phyloP scores from a whole-genome alignment of 1,284 basidiomycete genomes.

The Leucoagaricus sp. region DNA sequence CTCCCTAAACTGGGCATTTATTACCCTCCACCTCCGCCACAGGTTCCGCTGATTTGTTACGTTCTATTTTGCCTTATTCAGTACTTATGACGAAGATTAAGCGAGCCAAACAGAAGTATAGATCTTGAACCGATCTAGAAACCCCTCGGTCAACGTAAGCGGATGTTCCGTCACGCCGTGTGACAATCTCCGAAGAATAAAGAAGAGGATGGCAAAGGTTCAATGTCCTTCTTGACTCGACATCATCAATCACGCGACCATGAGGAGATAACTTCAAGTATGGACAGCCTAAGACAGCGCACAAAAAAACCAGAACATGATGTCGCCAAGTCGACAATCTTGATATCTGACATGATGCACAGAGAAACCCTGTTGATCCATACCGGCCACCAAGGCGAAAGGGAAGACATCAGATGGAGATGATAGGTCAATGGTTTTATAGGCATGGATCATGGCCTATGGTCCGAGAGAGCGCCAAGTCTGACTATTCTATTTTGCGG shows the following conservation, averaged over 20 bases:
- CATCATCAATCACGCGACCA: conserved; percentile 9
- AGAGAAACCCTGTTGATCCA: too few relatives aligned
- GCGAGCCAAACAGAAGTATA: background rate
- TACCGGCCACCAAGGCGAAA: too few relatives aligned
- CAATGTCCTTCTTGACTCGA: background rate
- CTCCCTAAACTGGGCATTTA: background rate
- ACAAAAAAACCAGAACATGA: too few relatives aligned
- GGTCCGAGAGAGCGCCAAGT: too few relatives aligned
- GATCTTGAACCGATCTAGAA: conserved; percentile 7
- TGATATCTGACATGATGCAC: background rate
- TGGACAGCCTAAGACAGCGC: background rate
- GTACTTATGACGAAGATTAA: background rate
- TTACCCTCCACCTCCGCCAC: too few relatives aligned
- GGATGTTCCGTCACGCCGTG: conserved; percentile 2
- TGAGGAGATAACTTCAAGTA: background rate
- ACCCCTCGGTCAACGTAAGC: conserved; percentile 14
- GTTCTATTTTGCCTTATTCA: background rate
- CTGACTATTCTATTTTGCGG: too few relatives aligned
- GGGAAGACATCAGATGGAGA: too few relatives aligned
- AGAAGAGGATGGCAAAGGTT: background rate
- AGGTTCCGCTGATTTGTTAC: too few relatives aligned
- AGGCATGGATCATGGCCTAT: too few relatives aligned
- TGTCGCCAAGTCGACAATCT: background rate
- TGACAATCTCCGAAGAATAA: background rate
- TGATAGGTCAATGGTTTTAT: too few relatives aligned